Base-by-base conservation (phyloP, 2,329 filamentous ascomycete genomes). In the Endothia cerciana region DNA sequence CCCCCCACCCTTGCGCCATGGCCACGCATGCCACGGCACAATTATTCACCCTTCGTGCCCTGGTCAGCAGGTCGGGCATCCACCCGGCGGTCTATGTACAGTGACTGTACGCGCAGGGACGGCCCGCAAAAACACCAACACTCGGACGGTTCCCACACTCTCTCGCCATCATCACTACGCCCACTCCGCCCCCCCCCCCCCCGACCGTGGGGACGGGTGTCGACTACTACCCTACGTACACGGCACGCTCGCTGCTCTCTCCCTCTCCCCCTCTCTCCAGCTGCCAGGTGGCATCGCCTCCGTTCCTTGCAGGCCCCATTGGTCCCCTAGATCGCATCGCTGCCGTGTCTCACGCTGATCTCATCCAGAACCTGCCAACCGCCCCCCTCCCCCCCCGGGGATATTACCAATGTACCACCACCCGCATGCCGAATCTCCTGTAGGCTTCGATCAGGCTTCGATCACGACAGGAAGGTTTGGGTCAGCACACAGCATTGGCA, bases 101-200 rank as follows among this genome's bases (percentile, higher is more conserved):
- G n/a, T 51, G 7, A 25, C 5, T 33, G 10, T 28, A 28, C 61
- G n/a, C 47, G 55, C 58, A 59, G 62, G 62, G 62, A 62, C 65
- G 65, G 65, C 57, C 65, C 65, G 65, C 65, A 36, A 38, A 40
- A 47, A 13, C 45, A 47, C 4, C 47, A 43, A 22, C 38, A 30
- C 38, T 59, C n/a, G 56, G 40, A 43, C 40, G 56, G 56, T 10
- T 45, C 40, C 56, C 40, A 43, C 40, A 30, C n/a, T n/a, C 40
- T n/a, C 40, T 30, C 56, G 33, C 2, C 38, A 1, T 6, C 13
- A 33, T 11, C 25, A n/a, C 61, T 49, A 41, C 28, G 11, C 8
- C 17, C 47, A 62, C 33, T 33, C 59, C 40, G n/a, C n/a, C 38
- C 36, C 61, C 51, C 53, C n/a, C 25, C 40, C 2, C 11, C 51